Evolutionary conservation across 768 basidiomycete genomes (phyloP).

Genomic region (Termitomyces sp.): DNA sequence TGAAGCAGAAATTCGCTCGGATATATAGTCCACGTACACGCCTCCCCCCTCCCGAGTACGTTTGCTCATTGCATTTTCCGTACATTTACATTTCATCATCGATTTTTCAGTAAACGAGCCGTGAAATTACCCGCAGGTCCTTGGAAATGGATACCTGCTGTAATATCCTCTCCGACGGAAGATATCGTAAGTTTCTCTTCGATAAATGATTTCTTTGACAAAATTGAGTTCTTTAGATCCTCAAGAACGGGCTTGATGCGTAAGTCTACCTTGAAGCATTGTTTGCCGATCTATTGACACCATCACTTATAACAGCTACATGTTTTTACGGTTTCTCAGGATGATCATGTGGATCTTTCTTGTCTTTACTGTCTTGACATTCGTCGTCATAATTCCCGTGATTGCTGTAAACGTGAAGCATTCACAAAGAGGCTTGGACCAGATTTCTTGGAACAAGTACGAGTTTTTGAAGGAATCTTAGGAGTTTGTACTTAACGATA

Average conservation of each 20-base stretch:
- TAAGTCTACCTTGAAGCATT: background rate
- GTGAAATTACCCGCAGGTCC: background rate
- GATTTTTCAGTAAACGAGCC: background rate
- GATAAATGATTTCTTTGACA: background rate
- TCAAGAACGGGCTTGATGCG: conserved; percentile 1
- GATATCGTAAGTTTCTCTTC: background rate
- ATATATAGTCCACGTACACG: conserved; percentile 62
- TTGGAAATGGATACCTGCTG: background rate
- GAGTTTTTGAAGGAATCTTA: background rate
- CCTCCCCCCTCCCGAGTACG: conserved; percentile 52
- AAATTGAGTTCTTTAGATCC: background rate
- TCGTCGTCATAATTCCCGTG: conserved; percentile 55
- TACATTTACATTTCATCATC: background rate
- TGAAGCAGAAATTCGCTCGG: conserved; percentile 50
- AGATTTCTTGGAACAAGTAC: conserved; percentile 49
- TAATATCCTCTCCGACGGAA: background rate
- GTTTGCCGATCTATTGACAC: background rate
- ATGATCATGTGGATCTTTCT: conserved; percentile 56
- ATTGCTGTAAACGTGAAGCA: conserved; percentile 38
- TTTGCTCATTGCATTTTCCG: background rate
- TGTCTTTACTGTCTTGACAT: conserved; percentile 51
- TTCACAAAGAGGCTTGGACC: conserved; percentile 31
- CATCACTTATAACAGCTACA: conserved; percentile 29
- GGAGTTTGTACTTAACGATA: background rate
- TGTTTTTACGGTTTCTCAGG: conserved; percentile 59